A percentile compares a stretch with the other conserved stretches of the same genome.
Conservation (phyloP, 2,329 filamentous ascomycete species). For the Fusarium concolor region DNA sequence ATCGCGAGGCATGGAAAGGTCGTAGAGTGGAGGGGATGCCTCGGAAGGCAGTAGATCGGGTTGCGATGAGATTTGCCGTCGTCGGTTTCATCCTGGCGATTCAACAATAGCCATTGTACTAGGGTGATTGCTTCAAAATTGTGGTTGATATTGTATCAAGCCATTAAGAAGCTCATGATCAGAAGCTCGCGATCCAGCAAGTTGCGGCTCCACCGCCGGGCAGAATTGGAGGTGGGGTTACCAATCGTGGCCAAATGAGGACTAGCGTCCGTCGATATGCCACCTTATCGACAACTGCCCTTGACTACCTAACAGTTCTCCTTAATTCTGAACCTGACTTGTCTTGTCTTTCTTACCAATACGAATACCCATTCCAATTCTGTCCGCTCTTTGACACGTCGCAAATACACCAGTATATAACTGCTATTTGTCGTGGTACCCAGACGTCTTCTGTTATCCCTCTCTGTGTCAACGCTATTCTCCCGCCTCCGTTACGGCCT, state of each 20-base stretch:
- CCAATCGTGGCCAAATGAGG: slow-evolving; percentile 49
- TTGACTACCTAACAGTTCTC: slow-evolving; percentile 47
- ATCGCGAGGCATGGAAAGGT: slow-evolving; percentile 56
- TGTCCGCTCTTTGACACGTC: slow-evolving; percentile 38
- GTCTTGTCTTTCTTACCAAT: slow-evolving; percentile 36
- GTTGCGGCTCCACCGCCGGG: slow-evolving; percentile 51
- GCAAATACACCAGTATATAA: slow-evolving; percentile 9
- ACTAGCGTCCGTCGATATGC: slow-evolving; percentile 55
- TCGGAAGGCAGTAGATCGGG: slow-evolving; percentile 50
- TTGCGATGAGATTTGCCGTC: slow-evolving; percentile 52
- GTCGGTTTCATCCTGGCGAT: slow-evolving; percentile 61
- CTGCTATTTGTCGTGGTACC: slow-evolving; percentile 4
- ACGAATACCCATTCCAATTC: slow-evolving; percentile 23
- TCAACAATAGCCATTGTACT: slow-evolving; percentile 52
- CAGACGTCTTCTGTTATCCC: neutral
- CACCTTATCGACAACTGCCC: slow-evolving; percentile 54
- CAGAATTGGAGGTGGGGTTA: slow-evolving; percentile 48
- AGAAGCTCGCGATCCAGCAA: slow-evolving; percentile 10
- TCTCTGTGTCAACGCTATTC: slow-evolving; percentile 16
- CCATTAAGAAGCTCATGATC: slow-evolving; percentile 2
- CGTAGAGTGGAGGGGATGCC: slow-evolving; percentile 48
- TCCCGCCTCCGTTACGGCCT: slow-evolving; percentile 23
- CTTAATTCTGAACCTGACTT: slow-evolving; percentile 47
- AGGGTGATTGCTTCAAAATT: slow-evolving; percentile 28
- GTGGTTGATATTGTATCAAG: neutral